Evolutionary conservation across 75 land plant species (phyloP), one percentile per base, ranked within the genome.

Genomic region (Adiantum capillusveneris): DNA sequence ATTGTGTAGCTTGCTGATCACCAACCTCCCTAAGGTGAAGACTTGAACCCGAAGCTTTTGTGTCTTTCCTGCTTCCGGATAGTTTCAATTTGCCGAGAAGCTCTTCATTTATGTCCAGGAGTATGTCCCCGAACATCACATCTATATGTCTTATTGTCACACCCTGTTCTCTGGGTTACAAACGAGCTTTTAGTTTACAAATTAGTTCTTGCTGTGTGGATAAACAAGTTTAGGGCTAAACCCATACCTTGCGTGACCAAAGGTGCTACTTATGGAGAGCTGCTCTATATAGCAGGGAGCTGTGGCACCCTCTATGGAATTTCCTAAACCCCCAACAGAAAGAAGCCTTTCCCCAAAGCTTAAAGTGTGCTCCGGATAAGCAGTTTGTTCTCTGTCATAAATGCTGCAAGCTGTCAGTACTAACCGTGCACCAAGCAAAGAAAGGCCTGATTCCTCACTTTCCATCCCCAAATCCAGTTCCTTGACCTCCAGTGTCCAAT

Each of bases 81-180:
- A 25, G 6, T 53, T 53, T 53, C 55, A 25, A 19, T 25, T 58
- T 78, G 30, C 64, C 73, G 25, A 55, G 26, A 31, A 76, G 30
- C n/a, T 77, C 77, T 45, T 83, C 89, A 69, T 65, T 74, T 28
- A 93, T 61, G 36, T 77, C 75, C 25, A 85, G 50, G 34, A 60
- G 26, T 27, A 83, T 75, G 44, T 85, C 95, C 20, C 98, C 95
- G 71, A 71, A 73, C 27, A 51, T 34, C 17, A 86, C 69, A 44
- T 88, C 90, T 59, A 85, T 18, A 58, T 81, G 65, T 46, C 57
- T 81, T 7, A 83, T 56, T 34, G 68, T 65, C 21, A 93, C 57
- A 54, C 98, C 90, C 20, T 60, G 76, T 71, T 88, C 95, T 72
- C 95, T 93, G 76, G 43, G 45, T n/a, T n/a, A n/a, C n/a, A n/a